Evolutionary conservation across 2,329 filamentous ascomycete species (phyloP).

Genomic region (Penicillium digitatum): DNA sequence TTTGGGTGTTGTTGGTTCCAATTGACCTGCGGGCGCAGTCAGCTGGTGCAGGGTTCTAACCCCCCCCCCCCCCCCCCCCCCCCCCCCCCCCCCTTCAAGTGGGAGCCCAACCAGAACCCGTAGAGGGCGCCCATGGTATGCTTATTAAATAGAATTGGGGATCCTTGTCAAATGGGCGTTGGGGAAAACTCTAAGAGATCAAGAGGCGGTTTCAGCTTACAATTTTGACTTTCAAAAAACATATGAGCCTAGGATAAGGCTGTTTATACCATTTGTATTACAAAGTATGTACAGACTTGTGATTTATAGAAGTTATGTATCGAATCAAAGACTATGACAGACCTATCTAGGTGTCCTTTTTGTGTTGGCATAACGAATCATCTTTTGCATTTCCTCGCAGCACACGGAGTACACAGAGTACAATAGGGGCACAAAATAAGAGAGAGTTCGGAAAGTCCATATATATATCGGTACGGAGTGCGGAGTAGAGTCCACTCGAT

Average conservation of each 20-base stretch:
- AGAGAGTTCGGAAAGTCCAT: background rate
- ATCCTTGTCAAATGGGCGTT: background rate
- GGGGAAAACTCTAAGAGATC: background rate
- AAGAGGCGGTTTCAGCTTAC: background rate
- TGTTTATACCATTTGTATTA: background rate
- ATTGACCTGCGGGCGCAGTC: background rate
- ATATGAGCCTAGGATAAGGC: background rate
- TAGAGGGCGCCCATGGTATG: background rate
- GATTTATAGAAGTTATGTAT: background rate
- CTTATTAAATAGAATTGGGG: background rate
- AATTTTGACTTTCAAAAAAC: background rate
- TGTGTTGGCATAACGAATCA: background rate
- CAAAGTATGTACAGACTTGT: too few relatives aligned
- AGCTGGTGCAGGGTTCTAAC: conserved; percentile 1
- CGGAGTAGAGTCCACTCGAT: background rate
- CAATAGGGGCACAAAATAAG: background rate
- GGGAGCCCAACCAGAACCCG: background rate
- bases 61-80: too few relatives aligned
- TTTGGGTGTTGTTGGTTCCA: background rate
- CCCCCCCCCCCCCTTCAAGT: background rate
- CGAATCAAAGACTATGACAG: background rate
- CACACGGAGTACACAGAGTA: too few relatives aligned
- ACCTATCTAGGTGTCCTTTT: background rate
- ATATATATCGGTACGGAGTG: too few relatives aligned
- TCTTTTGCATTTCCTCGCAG: background rate